phyloP scores from a whole-genome alignment of 1,284 basidiomycete genomes.

The Ganoderma lucidum region DNA sequence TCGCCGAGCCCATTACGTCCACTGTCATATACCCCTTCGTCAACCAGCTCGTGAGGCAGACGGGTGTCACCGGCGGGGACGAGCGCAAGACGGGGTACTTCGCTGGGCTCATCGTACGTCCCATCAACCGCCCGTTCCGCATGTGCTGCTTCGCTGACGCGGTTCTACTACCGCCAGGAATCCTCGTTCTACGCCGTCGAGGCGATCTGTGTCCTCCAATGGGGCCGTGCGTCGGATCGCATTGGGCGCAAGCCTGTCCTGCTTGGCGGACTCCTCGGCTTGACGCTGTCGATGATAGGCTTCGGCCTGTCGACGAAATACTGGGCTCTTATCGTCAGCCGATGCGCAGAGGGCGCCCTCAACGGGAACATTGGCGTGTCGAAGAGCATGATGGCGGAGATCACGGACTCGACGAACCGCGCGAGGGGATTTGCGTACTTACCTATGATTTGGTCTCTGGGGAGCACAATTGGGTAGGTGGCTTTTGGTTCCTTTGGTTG shows the following conservation, averaged over 20 bases:
- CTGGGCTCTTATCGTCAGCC: constrained; percentile 61
- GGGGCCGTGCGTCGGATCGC: constrained; percentile 72
- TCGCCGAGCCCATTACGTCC: constrained; percentile 60
- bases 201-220: constrained; percentile 70
- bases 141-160: constrained; percentile 3
- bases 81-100: constrained; percentile 58
- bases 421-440: constrained; percentile 68
- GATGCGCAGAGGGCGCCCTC: constrained; percentile 54
- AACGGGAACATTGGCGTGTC: constrained; percentile 72
- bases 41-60: constrained; percentile 57
- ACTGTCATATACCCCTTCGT: constrained; percentile 72
- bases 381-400: constrained; percentile 74
- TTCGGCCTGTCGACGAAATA: constrained; percentile 75
- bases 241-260: constrained; percentile 76
- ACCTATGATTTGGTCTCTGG: constrained; percentile 61
- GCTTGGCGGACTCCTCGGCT: constrained; percentile 67
- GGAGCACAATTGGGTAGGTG: constrained; percentile 52
- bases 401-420: constrained; percentile 74
- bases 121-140: constrained; percentile 9
- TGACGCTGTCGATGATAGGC: constrained; percentile 69
- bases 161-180: constrained; percentile 51
- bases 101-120: constrained; percentile 58
- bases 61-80: constrained; percentile 70
- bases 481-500: neutral
- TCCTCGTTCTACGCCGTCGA: constrained; percentile 73